Conservation (phyloP, 441 rosid species). For the Viola pubescens region DNA sequence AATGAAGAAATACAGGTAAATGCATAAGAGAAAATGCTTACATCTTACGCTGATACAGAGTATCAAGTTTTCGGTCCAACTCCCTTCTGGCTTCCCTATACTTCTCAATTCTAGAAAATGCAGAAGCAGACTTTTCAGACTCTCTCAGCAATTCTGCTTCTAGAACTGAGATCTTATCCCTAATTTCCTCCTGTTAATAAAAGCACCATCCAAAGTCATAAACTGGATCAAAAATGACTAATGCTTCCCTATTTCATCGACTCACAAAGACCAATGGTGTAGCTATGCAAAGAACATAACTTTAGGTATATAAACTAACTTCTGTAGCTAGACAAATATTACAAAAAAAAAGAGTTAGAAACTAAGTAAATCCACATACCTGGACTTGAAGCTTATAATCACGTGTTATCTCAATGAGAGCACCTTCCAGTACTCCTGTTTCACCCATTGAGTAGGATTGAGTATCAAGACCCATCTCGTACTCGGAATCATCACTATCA, state of each 20-base stretch:
- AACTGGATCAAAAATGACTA: not conserved
- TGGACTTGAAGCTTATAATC: conserved; percentile 50
- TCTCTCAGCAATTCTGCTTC: conserved; percentile 50
- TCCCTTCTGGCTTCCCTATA: conserved; percentile 61
- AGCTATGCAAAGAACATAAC: conserved; percentile 7
- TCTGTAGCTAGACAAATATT: not conserved
- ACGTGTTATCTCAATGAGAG: conserved; percentile 42
- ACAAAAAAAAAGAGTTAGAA: not conserved
- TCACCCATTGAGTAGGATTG: conserved; percentile 44
- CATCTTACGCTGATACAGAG: conserved; percentile 81
- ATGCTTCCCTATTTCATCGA: conserved; percentile 1
- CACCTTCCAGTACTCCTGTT: conserved; percentile 46
- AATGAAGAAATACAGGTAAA: conserved; percentile 8
- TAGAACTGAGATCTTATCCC: conserved; percentile 50
- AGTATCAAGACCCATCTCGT: conserved; percentile 29
- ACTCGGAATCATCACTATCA: conserved; percentile 58
- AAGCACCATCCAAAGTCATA: conserved; percentile 4
- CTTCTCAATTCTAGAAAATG: conserved; percentile 45
- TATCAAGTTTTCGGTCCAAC: conserved; percentile 65
- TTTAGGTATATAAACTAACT: not conserved
- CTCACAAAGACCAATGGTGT: not conserved
- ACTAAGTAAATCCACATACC: conserved; percentile 32
- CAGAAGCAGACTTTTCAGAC: conserved; percentile 43
- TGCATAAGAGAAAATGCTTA: conserved; percentile 24
- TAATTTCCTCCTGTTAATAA: conserved; percentile 66